phyloP scores from a whole-genome alignment of 108 stramenopile species.

The Fragilaria crotonensis region DNA sequence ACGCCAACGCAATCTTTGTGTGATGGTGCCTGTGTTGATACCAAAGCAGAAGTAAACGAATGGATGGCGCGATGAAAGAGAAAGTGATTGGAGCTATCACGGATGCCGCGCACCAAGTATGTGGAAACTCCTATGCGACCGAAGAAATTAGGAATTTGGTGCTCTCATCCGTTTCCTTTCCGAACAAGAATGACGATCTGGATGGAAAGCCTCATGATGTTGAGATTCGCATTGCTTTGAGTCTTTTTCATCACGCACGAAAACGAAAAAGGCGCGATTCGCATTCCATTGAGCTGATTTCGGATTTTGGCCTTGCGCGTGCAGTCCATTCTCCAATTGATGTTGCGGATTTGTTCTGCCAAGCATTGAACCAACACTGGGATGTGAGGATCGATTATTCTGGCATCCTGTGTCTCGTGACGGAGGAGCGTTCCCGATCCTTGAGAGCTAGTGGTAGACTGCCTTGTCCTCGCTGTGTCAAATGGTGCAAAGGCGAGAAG shows the following conservation, averaged over 20 bases:
- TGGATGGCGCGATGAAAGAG: no score
- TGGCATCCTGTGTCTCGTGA: constrained; percentile 64
- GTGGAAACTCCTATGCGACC: background rate
- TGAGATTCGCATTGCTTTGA: constrained; percentile 50
- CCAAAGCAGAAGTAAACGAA: no score
- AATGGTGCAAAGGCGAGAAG: constrained; percentile 81
- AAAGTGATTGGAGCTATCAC: no score
- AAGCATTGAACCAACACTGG: constrained; percentile 21
- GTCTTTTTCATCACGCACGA: constrained; percentile 38
- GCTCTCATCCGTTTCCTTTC: constrained; percentile 29
- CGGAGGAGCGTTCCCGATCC: constrained; percentile 26
- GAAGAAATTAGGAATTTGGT: constrained; percentile 20
- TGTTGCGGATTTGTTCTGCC: constrained; percentile 38
- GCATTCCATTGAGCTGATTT: constrained; percentile 13
- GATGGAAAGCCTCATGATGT: constrained; percentile 68
- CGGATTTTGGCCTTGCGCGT: constrained; percentile 52
- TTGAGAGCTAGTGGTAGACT: constrained; percentile 39
- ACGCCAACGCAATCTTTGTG: no score
- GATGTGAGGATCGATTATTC: constrained; percentile 49
- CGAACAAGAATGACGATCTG: constrained; percentile 22
- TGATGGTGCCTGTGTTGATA: no score
- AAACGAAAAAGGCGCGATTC: constrained; percentile 13
- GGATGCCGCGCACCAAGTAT: background rate
- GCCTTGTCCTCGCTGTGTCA: constrained; percentile 67
- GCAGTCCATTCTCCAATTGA: constrained; percentile 28